Percentiles rank a stretch among this genome's conserved stretches.
These are phyloP conservation scores for Cladorrhinum sp. DNA, from an alignment of 2,329 filamentous ascomycete genomes.

Conservation along the genomic window DNA sequence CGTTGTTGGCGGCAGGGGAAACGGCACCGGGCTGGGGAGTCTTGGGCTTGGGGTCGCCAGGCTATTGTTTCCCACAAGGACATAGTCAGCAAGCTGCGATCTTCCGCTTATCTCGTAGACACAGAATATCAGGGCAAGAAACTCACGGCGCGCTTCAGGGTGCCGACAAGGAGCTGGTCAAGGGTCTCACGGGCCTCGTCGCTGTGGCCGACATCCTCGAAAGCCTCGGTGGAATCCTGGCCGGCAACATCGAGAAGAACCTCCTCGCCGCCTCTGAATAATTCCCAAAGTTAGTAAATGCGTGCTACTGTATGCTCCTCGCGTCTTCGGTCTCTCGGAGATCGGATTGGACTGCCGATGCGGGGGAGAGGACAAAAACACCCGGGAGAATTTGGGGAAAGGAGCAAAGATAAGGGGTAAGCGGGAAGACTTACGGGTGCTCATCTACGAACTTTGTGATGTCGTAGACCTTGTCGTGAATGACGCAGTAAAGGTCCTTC, in stretches of 20 bases:
- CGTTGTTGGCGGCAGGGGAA: constrained; percentile 46
- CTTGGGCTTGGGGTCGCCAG: constrained; percentile 76
- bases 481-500: constrained; percentile 87
- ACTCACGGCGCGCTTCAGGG: constrained; percentile 76
- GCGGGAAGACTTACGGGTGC: constrained; percentile 66
- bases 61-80: constrained; percentile 42
- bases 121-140: not conserved
- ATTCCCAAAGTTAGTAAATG: constrained; percentile 28
- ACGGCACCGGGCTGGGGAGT: constrained; percentile 48
- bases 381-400: not conserved
- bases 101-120: not conserved
- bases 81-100: constrained; percentile 14
- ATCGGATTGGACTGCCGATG: constrained; percentile 10
- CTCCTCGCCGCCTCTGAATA: constrained; percentile 89
- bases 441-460: constrained; percentile 87
- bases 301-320: not conserved
- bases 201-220: constrained; percentile 98
- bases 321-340: not conserved
- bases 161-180: constrained; percentile 69
- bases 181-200: constrained; percentile 97
- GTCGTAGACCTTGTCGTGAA: constrained; percentile 98
- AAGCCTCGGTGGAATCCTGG: constrained; percentile 95
- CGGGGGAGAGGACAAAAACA: constrained; percentile 6
- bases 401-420: constrained; percentile 11
- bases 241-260: constrained; percentile 94